Conservation (phyloP, 2,329 filamentous ascomycete species). For the Colletotrichum sp. region DNA sequence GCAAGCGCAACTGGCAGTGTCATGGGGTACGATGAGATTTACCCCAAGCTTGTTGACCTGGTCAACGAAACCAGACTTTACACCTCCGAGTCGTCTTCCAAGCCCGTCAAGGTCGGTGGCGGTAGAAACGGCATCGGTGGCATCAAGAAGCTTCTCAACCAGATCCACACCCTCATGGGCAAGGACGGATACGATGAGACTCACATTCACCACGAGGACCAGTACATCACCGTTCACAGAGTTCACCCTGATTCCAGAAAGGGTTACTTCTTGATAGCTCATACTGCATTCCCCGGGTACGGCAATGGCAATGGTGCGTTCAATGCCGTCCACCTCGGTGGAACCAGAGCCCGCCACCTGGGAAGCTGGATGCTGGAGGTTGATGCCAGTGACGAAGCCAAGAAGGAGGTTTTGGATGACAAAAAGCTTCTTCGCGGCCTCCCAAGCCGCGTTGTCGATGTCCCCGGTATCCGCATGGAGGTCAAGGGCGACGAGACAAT, state of each 20-base stretch:
- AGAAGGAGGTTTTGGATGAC: slow-evolving; percentile 69
- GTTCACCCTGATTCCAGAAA: slow-evolving; percentile 92
- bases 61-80: slow-evolving; percentile 89
- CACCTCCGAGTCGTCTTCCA: slow-evolving; percentile 73
- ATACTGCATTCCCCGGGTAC: slow-evolving; percentile 93
- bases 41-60: slow-evolving; percentile 90
- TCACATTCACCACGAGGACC: slow-evolving; percentile 93
- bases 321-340: slow-evolving; percentile 78
- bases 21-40: slow-evolving; percentile 97
- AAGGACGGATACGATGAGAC: slow-evolving; percentile 94
- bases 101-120: slow-evolving; percentile 67
- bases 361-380: slow-evolving; percentile 94
- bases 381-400: slow-evolving; percentile 75
- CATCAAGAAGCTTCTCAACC: slow-evolving; percentile 91
- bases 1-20: slow-evolving; percentile 93
- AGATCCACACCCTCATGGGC: slow-evolving; percentile 95
- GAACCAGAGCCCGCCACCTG: slow-evolving; percentile 84
- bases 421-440: slow-evolving; percentile 77
- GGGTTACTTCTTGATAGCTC: slow-evolving; percentile 93
- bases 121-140: slow-evolving; percentile 86
- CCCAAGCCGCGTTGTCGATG: slow-evolving; percentile 79
- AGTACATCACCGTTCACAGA: slow-evolving; percentile 95
- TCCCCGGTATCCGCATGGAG: slow-evolving; percentile 77
- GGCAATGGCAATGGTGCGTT: slow-evolving; percentile 84
- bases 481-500: slow-evolving; percentile 75